These are phyloP conservation scores for Hirschioporus abietinus DNA, from an alignment of 768 basidiomycete species.

Conservation along the genomic window DNA sequence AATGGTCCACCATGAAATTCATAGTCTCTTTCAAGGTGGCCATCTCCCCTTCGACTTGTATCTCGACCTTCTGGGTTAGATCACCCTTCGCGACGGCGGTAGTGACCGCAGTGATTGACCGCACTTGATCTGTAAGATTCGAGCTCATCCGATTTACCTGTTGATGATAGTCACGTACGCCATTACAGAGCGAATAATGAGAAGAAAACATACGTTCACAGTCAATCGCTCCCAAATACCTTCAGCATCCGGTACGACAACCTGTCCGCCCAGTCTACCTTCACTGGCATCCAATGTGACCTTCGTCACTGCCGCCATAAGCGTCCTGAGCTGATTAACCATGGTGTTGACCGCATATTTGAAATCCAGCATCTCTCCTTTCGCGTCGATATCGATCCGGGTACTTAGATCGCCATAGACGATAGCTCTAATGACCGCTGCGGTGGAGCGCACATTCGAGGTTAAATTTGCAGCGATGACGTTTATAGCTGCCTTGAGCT, in stretches of 20 bases:
- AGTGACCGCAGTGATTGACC: conserved; percentile 79
- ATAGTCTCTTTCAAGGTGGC: conserved; percentile 76
- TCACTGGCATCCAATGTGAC: conserved; percentile 83
- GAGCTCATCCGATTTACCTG: conserved; percentile 80
- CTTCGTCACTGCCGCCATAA: conserved; percentile 78
- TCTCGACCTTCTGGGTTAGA: conserved; percentile 88
- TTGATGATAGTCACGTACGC: conserved; percentile 5
- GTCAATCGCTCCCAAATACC: conserved; percentile 87
- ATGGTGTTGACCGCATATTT: conserved; percentile 56
- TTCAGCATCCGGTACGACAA: conserved; percentile 81
- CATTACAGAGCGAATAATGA: background rate
- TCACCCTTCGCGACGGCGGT: conserved; percentile 90
- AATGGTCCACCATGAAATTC: conserved; percentile 92
- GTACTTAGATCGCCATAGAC: conserved; percentile 84
- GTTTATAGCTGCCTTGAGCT: conserved; percentile 74
- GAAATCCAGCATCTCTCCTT: conserved; percentile 87
- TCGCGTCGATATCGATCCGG: conserved; percentile 87
- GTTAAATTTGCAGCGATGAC: conserved; percentile 25
- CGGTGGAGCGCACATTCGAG: conserved; percentile 41
- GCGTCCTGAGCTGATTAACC: conserved; percentile 46
- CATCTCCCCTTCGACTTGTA: conserved; percentile 87
- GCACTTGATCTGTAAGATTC: conserved; percentile 74
- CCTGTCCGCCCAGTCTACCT: conserved; percentile 86
- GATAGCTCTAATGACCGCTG: conserved; percentile 66
- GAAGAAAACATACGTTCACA: conserved; percentile 46